Base-by-base conservation (phyloP, 108 stramenopile genomes). In the Cyclotella kingstonii region DNA sequence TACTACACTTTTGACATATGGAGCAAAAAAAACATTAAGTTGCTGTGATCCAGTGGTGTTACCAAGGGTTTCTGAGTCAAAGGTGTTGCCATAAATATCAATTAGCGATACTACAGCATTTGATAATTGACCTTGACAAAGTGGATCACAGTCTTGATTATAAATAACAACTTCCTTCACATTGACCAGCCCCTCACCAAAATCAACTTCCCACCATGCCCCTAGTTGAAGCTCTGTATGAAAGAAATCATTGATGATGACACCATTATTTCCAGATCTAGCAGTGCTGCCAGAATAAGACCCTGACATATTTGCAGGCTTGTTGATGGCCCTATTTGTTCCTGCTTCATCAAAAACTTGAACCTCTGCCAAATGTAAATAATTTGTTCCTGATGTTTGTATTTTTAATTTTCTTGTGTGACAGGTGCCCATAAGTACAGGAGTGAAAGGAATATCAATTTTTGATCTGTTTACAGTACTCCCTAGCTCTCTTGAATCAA, bases 261-360 rank as follows among this genome's bases (percentile, higher is more conserved):
- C 35, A 5, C 52, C 52, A 53, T 53, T 35, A 34, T 2, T 5
- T 15, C 17, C 31, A 35, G 8, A 34, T 12, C 25, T 50, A 6
- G 6, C 49, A n/a, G n/a, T n/a, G n/a, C n/a, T n/a, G n/a, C n/a
- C n/a, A n/a, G n/a, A n/a, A 15, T 50, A 50, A 34, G 22, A 5
- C 35, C 52, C 35, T 1, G 52, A 53, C 52, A 53, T 53, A 2
- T 33, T 35, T 18, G 52, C 15, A 27, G 52, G 52, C 34, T 35
- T 53, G 34, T 35, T 34, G 3, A 53, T 1, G 22, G 52, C 52
- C 34, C 52, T 34, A 35, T 53, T 53, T 17, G 4, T 17, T 53
- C 52, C 52, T 18, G 52, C 7, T 36, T 53, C 52, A 9, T 53
- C 52, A 53, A 53, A 53, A 1, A 53, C 52, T 35, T 53, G 52